Conservation (phyloP, 345 rosid species). For the Jatropha curcas region DNA sequence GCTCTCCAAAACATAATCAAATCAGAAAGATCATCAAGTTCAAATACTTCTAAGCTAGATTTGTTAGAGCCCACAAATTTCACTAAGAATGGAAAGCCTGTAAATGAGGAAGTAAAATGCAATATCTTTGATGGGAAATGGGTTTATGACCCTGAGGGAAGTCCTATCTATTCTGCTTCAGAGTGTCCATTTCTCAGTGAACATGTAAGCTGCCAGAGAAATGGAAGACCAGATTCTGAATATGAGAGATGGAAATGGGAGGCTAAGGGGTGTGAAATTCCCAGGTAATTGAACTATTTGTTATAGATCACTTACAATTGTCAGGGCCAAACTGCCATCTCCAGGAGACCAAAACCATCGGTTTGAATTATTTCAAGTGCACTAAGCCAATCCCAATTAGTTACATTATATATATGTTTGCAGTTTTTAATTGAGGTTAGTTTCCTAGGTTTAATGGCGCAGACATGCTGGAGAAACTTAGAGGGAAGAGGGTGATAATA, state of each 20-base stretch:
- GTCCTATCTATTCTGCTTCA: constrained; percentile 29
- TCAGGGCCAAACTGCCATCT: too few relatives aligned
- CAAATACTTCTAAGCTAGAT: background rate
- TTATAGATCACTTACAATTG: background rate
- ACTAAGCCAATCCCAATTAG: too few relatives aligned
- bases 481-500: constrained; percentile 52
- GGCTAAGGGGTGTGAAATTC: constrained; percentile 43
- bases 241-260: constrained; percentile 65
- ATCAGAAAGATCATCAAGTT: background rate
- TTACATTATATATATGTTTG: too few relatives aligned
- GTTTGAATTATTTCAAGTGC: too few relatives aligned
- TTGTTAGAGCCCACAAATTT: background rate
- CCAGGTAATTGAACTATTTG: constrained; percentile 29
- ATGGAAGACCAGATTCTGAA: constrained; percentile 46
- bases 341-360: too few relatives aligned
- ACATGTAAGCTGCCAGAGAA: constrained; percentile 48
- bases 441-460: constrained; percentile 41
- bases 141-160: constrained; percentile 40
- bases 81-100: background rate
- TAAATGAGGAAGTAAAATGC: constrained; percentile 23
- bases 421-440: background rate
- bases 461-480: constrained; percentile 47
- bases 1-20: constrained; percentile 8
- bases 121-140: constrained; percentile 53
- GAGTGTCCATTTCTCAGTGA: constrained; percentile 52